These are phyloP conservation scores for Oryza coarctata DNA, from an alignment of 176 grass and related monocot genomes.

Conservation along the genomic window DNA sequence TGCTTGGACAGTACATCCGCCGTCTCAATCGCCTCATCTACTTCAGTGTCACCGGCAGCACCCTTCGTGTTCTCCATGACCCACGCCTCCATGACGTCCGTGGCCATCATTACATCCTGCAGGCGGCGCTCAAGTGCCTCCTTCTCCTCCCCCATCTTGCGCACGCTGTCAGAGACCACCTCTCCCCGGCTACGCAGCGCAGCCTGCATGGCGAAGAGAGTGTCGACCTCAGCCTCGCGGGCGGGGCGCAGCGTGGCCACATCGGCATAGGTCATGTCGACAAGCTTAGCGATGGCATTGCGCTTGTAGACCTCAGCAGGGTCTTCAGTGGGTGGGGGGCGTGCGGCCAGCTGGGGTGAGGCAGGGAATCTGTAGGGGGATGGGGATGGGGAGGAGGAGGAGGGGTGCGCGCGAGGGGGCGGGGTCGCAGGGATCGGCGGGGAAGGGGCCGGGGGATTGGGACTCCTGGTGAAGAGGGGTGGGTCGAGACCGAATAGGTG, in stretches of 20 bases:
- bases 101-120: conserved; percentile 68
- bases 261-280: conserved; percentile 51
- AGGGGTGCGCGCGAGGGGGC: conserved; percentile 17
- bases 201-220: conserved; percentile 58
- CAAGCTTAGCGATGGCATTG: conserved; percentile 58
- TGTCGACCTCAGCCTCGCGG: conserved; percentile 58
- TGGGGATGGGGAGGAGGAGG: conserved; percentile 6
- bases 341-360: conserved; percentile 31
- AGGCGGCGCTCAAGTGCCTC: conserved; percentile 69
- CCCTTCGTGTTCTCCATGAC: conserved; percentile 46
- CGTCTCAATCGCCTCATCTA: conserved; percentile 39
- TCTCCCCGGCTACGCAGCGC: conserved; percentile 53
- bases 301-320: conserved; percentile 67
- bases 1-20: conserved; percentile 68
- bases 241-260: conserved; percentile 17
- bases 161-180: conserved; percentile 45
- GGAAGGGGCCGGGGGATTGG: not conserved
- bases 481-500: conserved; percentile 82
- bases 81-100: conserved; percentile 63
- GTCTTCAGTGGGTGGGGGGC: conserved; percentile 45
- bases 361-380: conserved; percentile 28
- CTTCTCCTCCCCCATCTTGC: conserved; percentile 62
- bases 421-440: conserved; percentile 16
- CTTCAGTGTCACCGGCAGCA: conserved; percentile 12
- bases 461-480: conserved; percentile 62